phyloP scores from a whole-genome alignment of 1,139 yeast species.

The Pneumocystis oryctolagi region DNA sequence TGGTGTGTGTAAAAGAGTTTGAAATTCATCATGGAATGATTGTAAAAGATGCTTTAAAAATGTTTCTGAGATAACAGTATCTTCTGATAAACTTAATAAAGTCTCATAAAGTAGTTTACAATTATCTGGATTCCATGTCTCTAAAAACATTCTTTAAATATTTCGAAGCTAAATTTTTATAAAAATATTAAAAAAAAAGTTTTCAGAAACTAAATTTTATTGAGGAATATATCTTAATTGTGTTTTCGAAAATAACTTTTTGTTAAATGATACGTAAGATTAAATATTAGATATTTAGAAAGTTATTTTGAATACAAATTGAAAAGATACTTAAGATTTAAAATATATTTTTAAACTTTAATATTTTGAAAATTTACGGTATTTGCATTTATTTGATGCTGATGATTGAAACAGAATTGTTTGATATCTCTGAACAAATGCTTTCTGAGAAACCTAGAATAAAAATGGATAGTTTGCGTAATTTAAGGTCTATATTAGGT shows the following conservation, averaged over 20 bases:
- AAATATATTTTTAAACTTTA: neutral
- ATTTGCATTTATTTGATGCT: neutral
- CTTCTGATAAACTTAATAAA: slow-evolving; percentile 2
- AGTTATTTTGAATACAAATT: neutral
- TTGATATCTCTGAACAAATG: neutral
- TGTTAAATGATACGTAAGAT: neutral
- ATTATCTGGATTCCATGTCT: slow-evolving; percentile 1
- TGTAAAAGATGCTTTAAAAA: neutral
- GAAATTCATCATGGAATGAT: neutral
- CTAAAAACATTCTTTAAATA: neutral
- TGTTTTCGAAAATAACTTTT: neutral
- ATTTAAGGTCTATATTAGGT: neutral
- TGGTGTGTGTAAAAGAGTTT: neutral
- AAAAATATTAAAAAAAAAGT: neutral
- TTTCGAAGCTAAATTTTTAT: neutral
- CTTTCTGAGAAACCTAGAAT: neutral
- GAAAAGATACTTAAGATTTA: neutral
- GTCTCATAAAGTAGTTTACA: slow-evolving; percentile 2
- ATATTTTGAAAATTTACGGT: neutral
- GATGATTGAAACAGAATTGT: neutral
- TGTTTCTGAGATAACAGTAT: neutral
- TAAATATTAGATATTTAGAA: neutral
- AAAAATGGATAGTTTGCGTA: neutral
- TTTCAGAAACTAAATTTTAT: neutral
- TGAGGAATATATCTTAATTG: neutral